A percentile compares a stretch with the other conserved stretches of the same genome.
These are phyloP conservation scores for Hypoxylon rickii DNA, from an alignment of 495 filamentous ascomycete genomes.

Conservation along the genomic window DNA sequence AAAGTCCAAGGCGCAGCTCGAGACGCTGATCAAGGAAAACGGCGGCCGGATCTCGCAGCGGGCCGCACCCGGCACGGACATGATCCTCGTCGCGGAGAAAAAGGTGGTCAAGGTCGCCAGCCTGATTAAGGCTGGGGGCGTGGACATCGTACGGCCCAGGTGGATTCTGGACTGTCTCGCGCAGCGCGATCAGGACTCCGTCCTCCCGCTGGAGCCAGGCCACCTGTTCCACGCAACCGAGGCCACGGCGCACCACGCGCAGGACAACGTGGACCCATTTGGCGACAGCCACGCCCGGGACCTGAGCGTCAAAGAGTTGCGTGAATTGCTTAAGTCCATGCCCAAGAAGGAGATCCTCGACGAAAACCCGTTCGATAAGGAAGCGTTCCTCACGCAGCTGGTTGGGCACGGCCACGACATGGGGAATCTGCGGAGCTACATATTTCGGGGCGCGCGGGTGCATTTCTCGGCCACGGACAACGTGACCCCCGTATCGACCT, in stretches of 20 bases:
- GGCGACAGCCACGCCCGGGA: conserved; percentile 85
- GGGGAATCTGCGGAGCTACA: conserved; percentile 58
- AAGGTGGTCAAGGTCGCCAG: conserved; percentile 86
- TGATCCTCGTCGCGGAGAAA: conserved; percentile 79
- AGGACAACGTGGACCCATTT: conserved; percentile 69
- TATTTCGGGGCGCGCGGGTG: conserved; percentile 68
- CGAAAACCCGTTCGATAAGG: conserved; percentile 37
- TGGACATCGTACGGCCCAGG: conserved; percentile 73
- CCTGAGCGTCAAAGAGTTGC: conserved; percentile 67
- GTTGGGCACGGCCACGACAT: conserved; percentile 58
- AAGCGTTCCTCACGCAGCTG: conserved; percentile 57
- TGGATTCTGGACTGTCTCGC: conserved; percentile 86
- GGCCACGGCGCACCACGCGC: conserved; percentile 34
- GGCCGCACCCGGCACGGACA: conserved; percentile 61
- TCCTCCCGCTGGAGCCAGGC: conserved; percentile 72
- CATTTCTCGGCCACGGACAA: conserved; percentile 51
- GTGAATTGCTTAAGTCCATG: conserved; percentile 57
- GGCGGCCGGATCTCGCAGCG: conserved; percentile 84
- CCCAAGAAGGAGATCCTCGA: conserved; percentile 32
- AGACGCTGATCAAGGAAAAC: conserved; percentile 82
- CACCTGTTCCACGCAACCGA: conserved; percentile 54
- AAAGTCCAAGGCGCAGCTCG: conserved; percentile 78
- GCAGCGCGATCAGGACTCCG: conserved; percentile 61
- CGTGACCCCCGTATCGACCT: conserved; percentile 24
- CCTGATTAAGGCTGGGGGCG: conserved; percentile 68